Base-by-base conservation (phyloP, 164 flowering plant species). In the Stephania cephalantha region DNA sequence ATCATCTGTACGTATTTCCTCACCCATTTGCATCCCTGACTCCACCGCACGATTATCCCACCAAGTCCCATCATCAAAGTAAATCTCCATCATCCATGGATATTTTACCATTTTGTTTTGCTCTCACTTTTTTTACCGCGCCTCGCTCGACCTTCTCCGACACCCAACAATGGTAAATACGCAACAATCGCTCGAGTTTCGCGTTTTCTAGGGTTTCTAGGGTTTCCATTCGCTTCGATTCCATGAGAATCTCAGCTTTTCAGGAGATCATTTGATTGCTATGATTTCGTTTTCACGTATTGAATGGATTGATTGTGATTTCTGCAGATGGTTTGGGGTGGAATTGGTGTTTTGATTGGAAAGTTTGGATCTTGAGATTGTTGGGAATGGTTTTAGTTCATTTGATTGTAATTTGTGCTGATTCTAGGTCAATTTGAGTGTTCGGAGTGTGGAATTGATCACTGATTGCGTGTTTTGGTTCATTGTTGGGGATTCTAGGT, bases 211-310 rank as follows among this genome's bases (percentile, higher is more conserved):
- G 7, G 42, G 17, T 48, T 22, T 53, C 12, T 75, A 75, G 77
- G 78, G 78, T 71, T 76, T 70, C 68, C 46, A 50, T 70, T 76
- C 46, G 7, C 42, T n/a, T 61, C n/a, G 65, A 2, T 58, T 58
- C 15, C 53, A 48, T 48, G 65, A 6, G 25, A n/a, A 46, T 69
- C 55, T 73, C 45, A 20, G 22, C 11, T 61, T 70, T 50, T 18
- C 20, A 5, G 5, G 7, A 61, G 66, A n/a, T 25, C n/a, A 61
- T 18, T 18, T 61, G 25, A 18, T 61, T 61, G 25, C 20, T 30
- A 31, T 6, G n/a, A 7, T 55, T 53, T 72, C 58, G 3, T 72
- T 17, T 46, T 50, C 61, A 25, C 11, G 6, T 75, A 22, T 35
- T 35, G 42, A 35, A 35, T 35, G 42, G 42, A 35, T 35, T 35